A percentile compares a stretch with the other conserved stretches of the same genome.
These are phyloP conservation scores for Candida tetrigidarum DNA, from an alignment of 1,139 yeast genomes.

Conservation along the genomic window DNA sequence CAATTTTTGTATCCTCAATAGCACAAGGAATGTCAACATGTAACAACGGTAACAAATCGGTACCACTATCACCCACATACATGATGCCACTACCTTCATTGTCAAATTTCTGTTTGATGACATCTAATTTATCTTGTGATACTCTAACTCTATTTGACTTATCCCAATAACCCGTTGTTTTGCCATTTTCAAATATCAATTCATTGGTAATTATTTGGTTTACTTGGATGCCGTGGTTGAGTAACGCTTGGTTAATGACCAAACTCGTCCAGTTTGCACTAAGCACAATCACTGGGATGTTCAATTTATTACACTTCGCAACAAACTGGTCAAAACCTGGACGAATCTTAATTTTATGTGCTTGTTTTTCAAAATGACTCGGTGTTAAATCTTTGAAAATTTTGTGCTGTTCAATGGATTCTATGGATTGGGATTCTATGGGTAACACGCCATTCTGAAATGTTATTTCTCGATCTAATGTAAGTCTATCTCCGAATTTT, in stretches of 20 bases:
- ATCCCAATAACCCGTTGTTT: constrained; percentile 41
- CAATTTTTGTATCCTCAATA: constrained; percentile 33
- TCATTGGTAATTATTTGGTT: constrained; percentile 50
- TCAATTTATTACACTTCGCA: constrained; percentile 20
- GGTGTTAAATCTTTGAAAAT: constrained; percentile 50
- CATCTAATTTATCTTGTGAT: constrained; percentile 55
- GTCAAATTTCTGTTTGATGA: constrained; percentile 20
- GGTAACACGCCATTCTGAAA: constrained; percentile 49
- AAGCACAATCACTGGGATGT: constrained; percentile 49
- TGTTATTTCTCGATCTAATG: constrained; percentile 35
- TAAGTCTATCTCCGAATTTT: constrained; percentile 25
- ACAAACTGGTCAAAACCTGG: constrained; percentile 49
- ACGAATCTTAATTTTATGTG: constrained; percentile 41
- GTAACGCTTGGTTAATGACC: constrained; percentile 49
- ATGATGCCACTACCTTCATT: constrained; percentile 22
- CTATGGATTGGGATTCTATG: constrained; percentile 57
- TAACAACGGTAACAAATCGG: constrained; percentile 60
- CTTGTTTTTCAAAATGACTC: constrained; percentile 35
- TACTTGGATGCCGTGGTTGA: constrained; percentile 30
- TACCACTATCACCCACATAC: constrained; percentile 70
- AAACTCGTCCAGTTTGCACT: constrained; percentile 70
- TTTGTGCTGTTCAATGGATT: constrained; percentile 40
- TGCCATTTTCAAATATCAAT: constrained; percentile 41
- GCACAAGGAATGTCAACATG: constrained; percentile 55
- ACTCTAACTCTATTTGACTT: constrained; percentile 44